These are phyloP conservation scores for Aspergillus tubingensis DNA, from an alignment of 2,329 filamentous ascomycete genomes.

Conservation along the genomic window DNA sequence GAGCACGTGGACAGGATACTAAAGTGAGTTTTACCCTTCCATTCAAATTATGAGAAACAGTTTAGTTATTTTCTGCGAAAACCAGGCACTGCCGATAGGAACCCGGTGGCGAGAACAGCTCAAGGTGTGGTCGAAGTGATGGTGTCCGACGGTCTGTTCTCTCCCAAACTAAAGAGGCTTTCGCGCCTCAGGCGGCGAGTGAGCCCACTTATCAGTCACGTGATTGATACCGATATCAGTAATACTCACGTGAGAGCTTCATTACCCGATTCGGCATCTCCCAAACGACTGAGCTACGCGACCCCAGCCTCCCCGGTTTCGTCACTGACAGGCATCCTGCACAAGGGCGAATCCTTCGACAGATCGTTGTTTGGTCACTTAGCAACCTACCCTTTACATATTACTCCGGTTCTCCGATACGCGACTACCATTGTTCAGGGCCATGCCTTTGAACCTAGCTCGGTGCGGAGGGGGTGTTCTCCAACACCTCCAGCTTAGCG, in stretches of 20 bases:
- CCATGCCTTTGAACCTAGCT: conserved; percentile 37
- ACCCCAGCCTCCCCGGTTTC: conserved; percentile 34
- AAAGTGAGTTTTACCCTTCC: conserved; percentile 28
- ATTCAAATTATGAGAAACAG: conserved; percentile 14
- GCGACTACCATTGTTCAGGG: conserved; percentile 10
- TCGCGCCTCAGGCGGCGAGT: background rate
- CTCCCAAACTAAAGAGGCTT: background rate
- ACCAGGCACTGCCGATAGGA: conserved; percentile 1
- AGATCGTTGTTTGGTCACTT: background rate
- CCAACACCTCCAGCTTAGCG: conserved; percentile 30
- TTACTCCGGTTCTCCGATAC: background rate
- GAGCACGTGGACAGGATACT: conserved; percentile 23
- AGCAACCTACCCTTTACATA: background rate
- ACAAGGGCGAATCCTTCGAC: background rate
- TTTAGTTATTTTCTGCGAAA: background rate
- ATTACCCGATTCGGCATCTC: conserved; percentile 27
- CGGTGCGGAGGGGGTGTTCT: conserved; percentile 34
- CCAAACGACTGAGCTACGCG: conserved; percentile 26
- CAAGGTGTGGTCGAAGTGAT: background rate
- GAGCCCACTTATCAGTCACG: conserved; percentile 11
- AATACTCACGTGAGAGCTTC: conserved; percentile 18
- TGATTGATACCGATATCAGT: conserved; percentile 1
- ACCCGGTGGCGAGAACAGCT: conserved; percentile 7
- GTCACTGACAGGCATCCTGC: conserved; percentile 23
- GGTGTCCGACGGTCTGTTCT: background rate